These are phyloP conservation scores for Paecilomyces formosus DNA, from an alignment of 2,329 filamentous ascomycete genomes.

Conservation along the genomic window DNA sequence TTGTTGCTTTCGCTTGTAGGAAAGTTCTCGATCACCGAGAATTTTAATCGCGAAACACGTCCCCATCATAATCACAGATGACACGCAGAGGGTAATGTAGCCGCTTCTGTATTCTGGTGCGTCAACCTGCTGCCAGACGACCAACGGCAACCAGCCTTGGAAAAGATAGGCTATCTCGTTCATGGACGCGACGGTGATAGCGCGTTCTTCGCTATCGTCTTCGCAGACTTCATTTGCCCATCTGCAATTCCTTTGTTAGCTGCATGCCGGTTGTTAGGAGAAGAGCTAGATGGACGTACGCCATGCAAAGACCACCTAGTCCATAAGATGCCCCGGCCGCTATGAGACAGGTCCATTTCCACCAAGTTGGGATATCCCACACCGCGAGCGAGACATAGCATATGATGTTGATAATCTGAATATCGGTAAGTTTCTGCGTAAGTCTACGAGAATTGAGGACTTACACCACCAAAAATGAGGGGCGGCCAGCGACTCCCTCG, in stretches of 20 bases:
- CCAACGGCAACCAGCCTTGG: conserved; percentile 60
- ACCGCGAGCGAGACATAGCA: conserved; percentile 39
- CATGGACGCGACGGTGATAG: conserved; percentile 60
- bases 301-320: conserved; percentile 43
- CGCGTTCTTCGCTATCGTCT: conserved; percentile 56
- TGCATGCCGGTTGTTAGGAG: background rate
- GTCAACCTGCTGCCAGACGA: conserved; percentile 60
- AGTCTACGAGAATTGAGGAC: conserved; percentile 36
- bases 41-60: conserved; percentile 42
- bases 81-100: conserved; percentile 47
- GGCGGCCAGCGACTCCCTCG: conserved; percentile 56
- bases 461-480: conserved; percentile 50
- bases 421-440: background rate
- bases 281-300: conserved; percentile 27
- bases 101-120: conserved; percentile 55
- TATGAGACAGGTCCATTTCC: conserved; percentile 59
- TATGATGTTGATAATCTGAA: conserved; percentile 33
- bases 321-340: conserved; percentile 43
- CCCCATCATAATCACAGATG: conserved; percentile 44
- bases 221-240: conserved; percentile 51
- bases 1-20: conserved; percentile 12
- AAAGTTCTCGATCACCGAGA: conserved; percentile 2
- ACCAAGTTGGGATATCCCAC: conserved; percentile 46
- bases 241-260: conserved; percentile 11
- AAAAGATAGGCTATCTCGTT: conserved; percentile 64